Conservation (phyloP, 768 basidiomycete genomes). For the Collybiopsis confluens region DNA sequence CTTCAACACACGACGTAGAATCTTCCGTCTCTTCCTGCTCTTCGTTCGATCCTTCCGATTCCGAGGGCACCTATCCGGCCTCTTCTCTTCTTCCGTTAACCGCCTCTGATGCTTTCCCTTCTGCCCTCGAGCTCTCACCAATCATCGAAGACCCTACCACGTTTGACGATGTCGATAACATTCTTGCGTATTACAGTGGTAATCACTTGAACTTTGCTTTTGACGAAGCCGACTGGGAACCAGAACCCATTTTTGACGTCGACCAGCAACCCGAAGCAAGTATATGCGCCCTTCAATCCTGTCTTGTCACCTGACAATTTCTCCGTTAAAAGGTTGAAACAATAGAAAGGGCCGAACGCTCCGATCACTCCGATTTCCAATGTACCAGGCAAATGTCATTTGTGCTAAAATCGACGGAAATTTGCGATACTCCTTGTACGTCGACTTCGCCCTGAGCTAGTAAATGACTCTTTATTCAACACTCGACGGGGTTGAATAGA, state of each 20-base stretch:
- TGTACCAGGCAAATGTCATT: neutral
- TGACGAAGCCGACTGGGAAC: slow-evolving; percentile 3
- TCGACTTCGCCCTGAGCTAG: too few relatives aligned
- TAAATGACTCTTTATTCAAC: too few relatives aligned
- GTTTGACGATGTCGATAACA: slow-evolving; percentile 4
- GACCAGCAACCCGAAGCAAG: neutral
- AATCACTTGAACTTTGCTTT: neutral
- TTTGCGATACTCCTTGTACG: neutral
- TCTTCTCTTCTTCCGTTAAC: neutral
- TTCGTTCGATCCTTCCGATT: slow-evolving; percentile 7
- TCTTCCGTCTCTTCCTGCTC: slow-evolving; percentile 8
- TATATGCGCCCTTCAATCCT: neutral
- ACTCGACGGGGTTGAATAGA: too few relatives aligned
- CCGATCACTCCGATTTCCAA: neutral
- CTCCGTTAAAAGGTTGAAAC: too few relatives aligned
- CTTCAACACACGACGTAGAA: neutral
- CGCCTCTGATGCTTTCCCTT: neutral
- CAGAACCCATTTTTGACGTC: neutral
- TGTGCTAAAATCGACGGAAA: neutral
- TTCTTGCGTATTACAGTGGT: slow-evolving; percentile 6
- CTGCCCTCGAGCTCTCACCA: slow-evolving; percentile 4
- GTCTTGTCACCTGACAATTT: neutral
- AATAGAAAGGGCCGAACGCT: too few relatives aligned
- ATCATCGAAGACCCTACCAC: slow-evolving; percentile 1
- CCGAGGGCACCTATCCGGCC: slow-evolving; percentile 1